These are phyloP conservation scores for Perkinsus marinus DNA, from an alignment of 169 alveolate species.

Conservation along the genomic window DNA sequence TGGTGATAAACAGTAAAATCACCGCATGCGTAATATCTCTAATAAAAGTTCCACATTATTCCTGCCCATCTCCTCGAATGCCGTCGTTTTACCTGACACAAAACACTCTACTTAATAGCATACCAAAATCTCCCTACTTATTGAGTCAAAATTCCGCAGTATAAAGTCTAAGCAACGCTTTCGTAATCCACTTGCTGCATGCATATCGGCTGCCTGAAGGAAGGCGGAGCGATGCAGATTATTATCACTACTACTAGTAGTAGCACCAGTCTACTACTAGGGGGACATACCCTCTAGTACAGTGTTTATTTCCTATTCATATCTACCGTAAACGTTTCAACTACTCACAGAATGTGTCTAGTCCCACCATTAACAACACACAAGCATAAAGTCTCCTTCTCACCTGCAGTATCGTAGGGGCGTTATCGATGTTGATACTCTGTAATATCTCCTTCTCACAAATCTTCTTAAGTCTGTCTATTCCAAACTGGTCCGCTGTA, in stretches of 20 bases:
- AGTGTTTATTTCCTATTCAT: too few species aligned
- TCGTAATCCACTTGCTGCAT: not conserved
- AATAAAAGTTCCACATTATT: slow-evolving; percentile 41
- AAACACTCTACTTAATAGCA: not conserved
- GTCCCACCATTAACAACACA: too few species aligned
- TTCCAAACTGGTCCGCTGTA: slow-evolving; percentile 54
- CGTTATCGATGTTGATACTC: slow-evolving; percentile 30
- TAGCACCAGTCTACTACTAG: too few species aligned
- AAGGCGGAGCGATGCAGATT: not conserved
- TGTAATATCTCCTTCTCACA: slow-evolving; percentile 43
- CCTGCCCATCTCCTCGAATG: slow-evolving; percentile 40
- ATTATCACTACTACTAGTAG: not conserved
- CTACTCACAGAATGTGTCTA: too few species aligned
- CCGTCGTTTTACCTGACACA: slow-evolving; percentile 11
- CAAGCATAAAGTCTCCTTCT: not conserved
- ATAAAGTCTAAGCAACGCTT: slow-evolving; percentile 20
- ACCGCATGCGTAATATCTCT: slow-evolving; percentile 27
- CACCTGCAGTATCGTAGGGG: slow-evolving; percentile 22
- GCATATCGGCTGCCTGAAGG: slow-evolving; percentile 3
- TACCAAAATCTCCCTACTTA: slow-evolving; percentile 3
- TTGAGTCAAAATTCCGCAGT: slow-evolving; percentile 24
- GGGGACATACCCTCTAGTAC: too few species aligned
- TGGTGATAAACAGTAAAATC: not conserved
- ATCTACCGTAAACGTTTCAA: too few species aligned
- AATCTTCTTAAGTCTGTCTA: slow-evolving; percentile 45